Conservation (phyloP, 371 early-diverging fungal species). For the Coemansia sp. region DNA sequence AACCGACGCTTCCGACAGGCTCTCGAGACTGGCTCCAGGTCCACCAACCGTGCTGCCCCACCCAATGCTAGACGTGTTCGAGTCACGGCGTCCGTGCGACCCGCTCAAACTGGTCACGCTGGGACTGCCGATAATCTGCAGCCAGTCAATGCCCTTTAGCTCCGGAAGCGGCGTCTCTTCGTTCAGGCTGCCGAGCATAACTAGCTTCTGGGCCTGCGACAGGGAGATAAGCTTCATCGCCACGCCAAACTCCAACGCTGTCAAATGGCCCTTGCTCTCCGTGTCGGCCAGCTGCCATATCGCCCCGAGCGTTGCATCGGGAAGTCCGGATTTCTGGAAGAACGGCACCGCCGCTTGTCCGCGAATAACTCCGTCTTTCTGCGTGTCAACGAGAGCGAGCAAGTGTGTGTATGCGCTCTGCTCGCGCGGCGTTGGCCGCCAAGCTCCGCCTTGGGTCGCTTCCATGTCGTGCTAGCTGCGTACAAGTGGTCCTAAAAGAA, state of each 20-base stretch:
- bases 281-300: conserved; percentile 83
- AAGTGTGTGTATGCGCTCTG: conserved; percentile 63
- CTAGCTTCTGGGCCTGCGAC: conserved; percentile 72
- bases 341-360: conserved; percentile 79
- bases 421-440: conserved; percentile 64
- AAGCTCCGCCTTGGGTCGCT: conserved; percentile 21
- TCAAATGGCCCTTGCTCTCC: conserved; percentile 76
- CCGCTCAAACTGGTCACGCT: conserved; percentile 1
- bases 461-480: conserved; percentile 13
- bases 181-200: conserved; percentile 55
- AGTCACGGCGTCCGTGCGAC: conserved; percentile 29
- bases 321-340: conserved; percentile 73
- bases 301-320: conserved; percentile 65
- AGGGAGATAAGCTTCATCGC: conserved; percentile 86
- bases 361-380: conserved; percentile 66
- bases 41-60: conserved; percentile 30
- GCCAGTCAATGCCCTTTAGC: conserved; percentile 27
- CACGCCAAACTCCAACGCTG: conserved; percentile 69
- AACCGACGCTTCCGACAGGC: conserved; percentile 45
- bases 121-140: conserved; percentile 6
- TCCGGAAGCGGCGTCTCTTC: conserved; percentile 51
- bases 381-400: conserved; percentile 68
- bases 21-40: conserved; percentile 13
- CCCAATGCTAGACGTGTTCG: conserved; percentile 33
- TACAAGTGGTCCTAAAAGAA: neutral